Conservation (phyloP, 192 early-diverging fungal species). For the Podila epigama region DNA sequence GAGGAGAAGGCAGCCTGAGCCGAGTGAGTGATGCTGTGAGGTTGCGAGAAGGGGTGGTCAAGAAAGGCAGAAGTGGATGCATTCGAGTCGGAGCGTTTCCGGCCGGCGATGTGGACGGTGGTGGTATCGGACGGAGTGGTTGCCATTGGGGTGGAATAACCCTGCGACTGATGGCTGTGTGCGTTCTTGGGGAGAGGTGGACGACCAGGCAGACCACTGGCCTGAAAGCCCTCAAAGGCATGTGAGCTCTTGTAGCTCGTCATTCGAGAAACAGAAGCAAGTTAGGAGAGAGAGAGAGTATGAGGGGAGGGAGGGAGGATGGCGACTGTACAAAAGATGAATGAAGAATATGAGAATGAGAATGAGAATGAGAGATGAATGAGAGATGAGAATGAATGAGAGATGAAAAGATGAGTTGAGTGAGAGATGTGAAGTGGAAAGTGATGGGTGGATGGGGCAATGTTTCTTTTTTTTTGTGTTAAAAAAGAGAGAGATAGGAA, state of each 20-base stretch:
- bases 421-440: not conserved
- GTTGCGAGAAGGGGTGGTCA: conserved; percentile 26
- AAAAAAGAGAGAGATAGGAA: not conserved
- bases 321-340: not conserved
- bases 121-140: not conserved
- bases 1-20: conserved; percentile 17
- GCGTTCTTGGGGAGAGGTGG: conserved; percentile 26
- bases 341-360: not conserved
- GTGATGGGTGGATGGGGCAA: not conserved
- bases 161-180: not conserved
- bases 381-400: not conserved
- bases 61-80: conserved; percentile 6
- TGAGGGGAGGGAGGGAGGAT: not conserved
- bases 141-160: not conserved
- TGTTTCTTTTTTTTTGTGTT: not conserved
- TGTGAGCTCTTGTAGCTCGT: conserved; percentile 48
- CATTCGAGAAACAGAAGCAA: conserved; percentile 6
- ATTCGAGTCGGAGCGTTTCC: conserved; percentile 28
- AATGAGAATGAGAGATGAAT: not conserved
- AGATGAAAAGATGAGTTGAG: not conserved
- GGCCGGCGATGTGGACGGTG: not conserved
- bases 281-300: not conserved
- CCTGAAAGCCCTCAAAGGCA: conserved; percentile 27
- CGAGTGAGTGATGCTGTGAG: conserved; percentile 20
- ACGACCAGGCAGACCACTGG: conserved; percentile 15